Percentiles rank a stretch among this genome's conserved stretches.
Conservation (phyloP, 2,329 filamentous ascomycete genomes). For the Hysterium pulicare region DNA sequence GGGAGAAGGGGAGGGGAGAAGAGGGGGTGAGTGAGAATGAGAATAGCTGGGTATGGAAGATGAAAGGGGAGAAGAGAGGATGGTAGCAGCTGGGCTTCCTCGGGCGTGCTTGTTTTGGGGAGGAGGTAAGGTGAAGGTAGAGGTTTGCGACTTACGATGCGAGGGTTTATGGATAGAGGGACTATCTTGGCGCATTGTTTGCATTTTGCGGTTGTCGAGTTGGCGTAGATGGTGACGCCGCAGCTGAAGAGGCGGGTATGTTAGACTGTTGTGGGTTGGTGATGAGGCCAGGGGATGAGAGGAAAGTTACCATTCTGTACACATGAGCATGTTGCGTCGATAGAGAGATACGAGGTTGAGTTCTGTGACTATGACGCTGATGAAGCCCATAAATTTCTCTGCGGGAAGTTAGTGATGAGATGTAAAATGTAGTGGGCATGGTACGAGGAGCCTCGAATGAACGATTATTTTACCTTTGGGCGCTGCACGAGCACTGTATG, state of each 20-base stretch:
- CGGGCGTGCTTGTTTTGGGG: neutral
- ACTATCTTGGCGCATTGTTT: constrained; percentile 40
- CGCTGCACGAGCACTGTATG: constrained; percentile 26
- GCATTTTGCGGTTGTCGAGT: constrained; percentile 39
- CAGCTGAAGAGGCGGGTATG: constrained; percentile 39
- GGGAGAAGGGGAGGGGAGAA: neutral
- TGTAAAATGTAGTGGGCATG: neutral
- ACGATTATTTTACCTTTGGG: constrained; percentile 13
- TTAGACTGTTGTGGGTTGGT: neutral
- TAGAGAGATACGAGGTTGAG: constrained; percentile 40
- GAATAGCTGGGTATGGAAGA: neutral
- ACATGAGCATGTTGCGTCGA: constrained; percentile 45
- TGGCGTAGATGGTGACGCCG: constrained; percentile 53
- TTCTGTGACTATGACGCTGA: constrained; percentile 44
- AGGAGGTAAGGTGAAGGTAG: neutral
- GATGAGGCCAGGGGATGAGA: neutral
- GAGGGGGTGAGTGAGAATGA: neutral
- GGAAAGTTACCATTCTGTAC: constrained; percentile 37
- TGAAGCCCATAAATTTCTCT: constrained; percentile 42
- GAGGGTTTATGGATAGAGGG: constrained; percentile 40
- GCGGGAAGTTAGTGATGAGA: neutral
- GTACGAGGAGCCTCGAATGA: no score
- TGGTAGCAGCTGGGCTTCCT: no score
- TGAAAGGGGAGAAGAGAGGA: neutral
- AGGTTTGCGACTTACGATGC: constrained; percentile 28